Evolutionary conservation across 352 stramenopile genomes (phyloP).

Genomic region (Phytopythium boreale): DNA sequence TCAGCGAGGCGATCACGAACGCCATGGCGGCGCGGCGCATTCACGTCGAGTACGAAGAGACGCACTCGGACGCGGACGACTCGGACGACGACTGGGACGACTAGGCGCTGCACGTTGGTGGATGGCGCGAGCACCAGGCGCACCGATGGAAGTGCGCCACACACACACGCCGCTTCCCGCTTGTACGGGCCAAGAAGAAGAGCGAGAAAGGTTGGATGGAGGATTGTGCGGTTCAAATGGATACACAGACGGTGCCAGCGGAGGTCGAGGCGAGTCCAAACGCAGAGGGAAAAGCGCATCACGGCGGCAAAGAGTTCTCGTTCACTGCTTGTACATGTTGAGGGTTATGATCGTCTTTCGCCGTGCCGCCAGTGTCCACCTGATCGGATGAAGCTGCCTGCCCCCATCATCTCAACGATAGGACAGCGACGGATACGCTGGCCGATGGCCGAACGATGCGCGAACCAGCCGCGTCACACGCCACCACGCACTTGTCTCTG

Average conservation of each 20-base stretch:
- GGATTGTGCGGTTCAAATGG: background rate
- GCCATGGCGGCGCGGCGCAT: conserved; percentile 78
- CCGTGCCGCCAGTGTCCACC: too few relatives aligned
- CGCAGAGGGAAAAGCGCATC: too few relatives aligned
- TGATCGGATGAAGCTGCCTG: too few relatives aligned
- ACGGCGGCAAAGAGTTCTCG: too few relatives aligned
- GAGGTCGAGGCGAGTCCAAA: too few relatives aligned
- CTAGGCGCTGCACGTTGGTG: background rate
- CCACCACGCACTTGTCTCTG: background rate
- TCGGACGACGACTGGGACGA: conserved; percentile 84
- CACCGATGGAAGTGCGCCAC: background rate
- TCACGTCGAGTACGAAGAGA: conserved; percentile 78
- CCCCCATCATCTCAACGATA: too few relatives aligned
- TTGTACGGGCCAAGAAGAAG: background rate
- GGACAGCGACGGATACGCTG: background rate
- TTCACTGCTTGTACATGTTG: too few relatives aligned
- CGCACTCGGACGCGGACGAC: conserved; percentile 49
- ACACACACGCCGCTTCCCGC: background rate
- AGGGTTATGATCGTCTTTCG: too few relatives aligned
- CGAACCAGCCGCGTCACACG: background rate
- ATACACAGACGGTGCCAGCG: background rate
- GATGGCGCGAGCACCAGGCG: background rate
- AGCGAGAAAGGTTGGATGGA: too few relatives aligned
- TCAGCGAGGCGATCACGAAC: conserved; percentile 80
- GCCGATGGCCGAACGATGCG: background rate